Conservation (phyloP, 2,329 filamentous ascomycete genomes). For the Mycosphaerella sp. region DNA sequence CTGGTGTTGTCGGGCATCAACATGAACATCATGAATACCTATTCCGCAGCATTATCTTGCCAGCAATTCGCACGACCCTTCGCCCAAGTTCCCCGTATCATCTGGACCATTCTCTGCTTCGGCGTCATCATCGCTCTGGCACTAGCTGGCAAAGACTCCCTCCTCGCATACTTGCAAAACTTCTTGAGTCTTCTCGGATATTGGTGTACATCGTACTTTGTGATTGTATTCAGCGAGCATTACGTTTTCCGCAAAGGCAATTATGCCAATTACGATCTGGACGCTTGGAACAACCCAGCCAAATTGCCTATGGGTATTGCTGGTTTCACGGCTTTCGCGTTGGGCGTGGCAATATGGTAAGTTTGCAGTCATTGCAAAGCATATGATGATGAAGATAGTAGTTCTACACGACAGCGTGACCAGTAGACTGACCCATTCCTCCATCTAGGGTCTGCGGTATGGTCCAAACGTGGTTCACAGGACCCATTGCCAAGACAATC, state of each 20-base stretch:
- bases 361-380: no score
- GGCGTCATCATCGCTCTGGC: slow-evolving; percentile 41
- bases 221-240: slow-evolving; percentile 44
- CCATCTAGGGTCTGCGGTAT: slow-evolving; percentile 55
- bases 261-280: slow-evolving; percentile 41
- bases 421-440: no score
- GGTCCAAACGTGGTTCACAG: slow-evolving; percentile 37
- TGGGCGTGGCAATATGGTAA: slow-evolving; percentile 42
- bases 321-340: slow-evolving; percentile 35
- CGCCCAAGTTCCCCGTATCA: slow-evolving; percentile 48
- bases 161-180: slow-evolving; percentile 41
- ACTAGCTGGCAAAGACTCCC: slow-evolving; percentile 39
- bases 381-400: no score
- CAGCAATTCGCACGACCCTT: slow-evolving; percentile 45
- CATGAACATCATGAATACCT: slow-evolving; percentile 38
- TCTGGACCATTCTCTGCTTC: slow-evolving; percentile 44
- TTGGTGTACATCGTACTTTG: slow-evolving; percentile 43
- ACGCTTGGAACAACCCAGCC: slow-evolving; percentile 43
- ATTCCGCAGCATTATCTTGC: slow-evolving; percentile 42
- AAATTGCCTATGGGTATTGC: slow-evolving; percentile 41
- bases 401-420: no score
- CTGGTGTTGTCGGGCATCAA: slow-evolving; percentile 37
- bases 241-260: slow-evolving; percentile 40
- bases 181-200: slow-evolving; percentile 45
- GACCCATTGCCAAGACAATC: slow-evolving; percentile 53